Base-by-base conservation (phyloP, 2,329 filamentous ascomycete species). In the Talaromyces sp. region DNA sequence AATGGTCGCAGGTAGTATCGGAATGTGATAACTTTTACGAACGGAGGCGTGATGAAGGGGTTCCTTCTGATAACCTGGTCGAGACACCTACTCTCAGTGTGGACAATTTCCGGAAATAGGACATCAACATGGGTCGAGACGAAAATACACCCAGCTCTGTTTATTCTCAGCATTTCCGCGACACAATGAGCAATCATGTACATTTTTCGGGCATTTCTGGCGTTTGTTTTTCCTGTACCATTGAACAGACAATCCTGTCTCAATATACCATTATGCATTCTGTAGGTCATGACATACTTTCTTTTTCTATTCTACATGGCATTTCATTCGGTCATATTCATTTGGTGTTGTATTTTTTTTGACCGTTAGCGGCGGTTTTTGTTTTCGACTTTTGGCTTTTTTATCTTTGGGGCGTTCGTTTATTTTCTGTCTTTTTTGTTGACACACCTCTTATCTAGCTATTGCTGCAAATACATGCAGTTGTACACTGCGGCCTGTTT, bases 1-100 rank as follows among this genome's bases (percentile, higher is more conserved):
- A 88, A 70, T 88, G 86, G 86, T 80, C 80, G 3, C 78, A 85
- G 55, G 79, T 87, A 31, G 81, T 86, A 9, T 79, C 80, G 26
- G 86, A 88, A 67, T 87, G 83, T 65, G 82, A 86, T 67, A 84
- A 81, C 64, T 88, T 88, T 74, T 87, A 86, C 65, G 81, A 85
- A 59, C 76, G 85, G 60, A 76, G 86, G 63, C 84, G 82, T 66
- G 81, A 82, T 55, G 86, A 88, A 69, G 86, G 86, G 21, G 84
- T 87, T 19, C 83, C 84, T 2, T 71, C 70, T 31, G 82, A 85
- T 67, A 76, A 76, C 57, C 73, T 79, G 60, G 84, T 88, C 35
- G 86, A 88, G 71, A 87, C 84, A 41, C 86, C 86, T 26, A 82
- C 78, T 3, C 72, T 88, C 62, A 83, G 83, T 41, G 85, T 88